Evolutionary conservation across 305 asterid species (phyloP).

Genomic region (Solanum hybrid): DNA sequence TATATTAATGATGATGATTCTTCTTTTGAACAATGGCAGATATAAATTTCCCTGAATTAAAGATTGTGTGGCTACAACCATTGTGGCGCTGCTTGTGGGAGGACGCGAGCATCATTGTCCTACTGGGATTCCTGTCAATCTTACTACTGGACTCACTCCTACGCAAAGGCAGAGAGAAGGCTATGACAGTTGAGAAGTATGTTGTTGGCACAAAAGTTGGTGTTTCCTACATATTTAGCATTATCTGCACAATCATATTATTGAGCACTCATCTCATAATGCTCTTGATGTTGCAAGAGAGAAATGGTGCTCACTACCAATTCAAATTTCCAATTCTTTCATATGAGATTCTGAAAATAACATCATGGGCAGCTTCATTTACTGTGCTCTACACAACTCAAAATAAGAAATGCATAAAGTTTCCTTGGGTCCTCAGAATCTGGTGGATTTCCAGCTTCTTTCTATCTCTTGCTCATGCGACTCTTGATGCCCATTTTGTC

Average conservation of each 20-base stretch:
- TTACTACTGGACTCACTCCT: conserved; percentile 31
- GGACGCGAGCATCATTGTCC: conserved; percentile 47
- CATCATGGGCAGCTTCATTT: conserved; percentile 58
- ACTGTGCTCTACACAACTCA: conserved; percentile 24
- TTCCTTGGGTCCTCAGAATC: conserved; percentile 65
- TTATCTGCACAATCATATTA: conserved; percentile 44
- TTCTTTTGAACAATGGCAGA: conserved; percentile 24
- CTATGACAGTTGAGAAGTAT: conserved; percentile 24
- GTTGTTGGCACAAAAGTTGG: conserved; percentile 27
- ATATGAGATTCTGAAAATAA: conserved; percentile 47
- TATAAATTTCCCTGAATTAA: conserved; percentile 19
- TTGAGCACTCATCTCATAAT: conserved; percentile 30
- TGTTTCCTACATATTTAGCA: conserved; percentile 39
- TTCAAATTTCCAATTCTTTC: conserved; percentile 27
- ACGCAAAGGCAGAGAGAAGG: conserved; percentile 30
- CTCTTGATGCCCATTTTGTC: conserved; percentile 32
- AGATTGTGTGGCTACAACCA: conserved; percentile 36
- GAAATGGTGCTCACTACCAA: conserved; percentile 31
- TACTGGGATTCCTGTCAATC: conserved; percentile 45
- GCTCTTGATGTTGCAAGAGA: conserved; percentile 26
- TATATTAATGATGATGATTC: neutral
- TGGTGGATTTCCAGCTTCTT: conserved; percentile 83
- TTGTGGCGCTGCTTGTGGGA: conserved; percentile 58
- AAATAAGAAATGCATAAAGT: conserved; percentile 22
- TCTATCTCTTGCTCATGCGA: conserved; percentile 38